Percentiles rank a stretch among this genome's conserved stretches.
Conservation (phyloP, 805 yeast genomes). For the Sungouiozyma intestinalis region DNA sequence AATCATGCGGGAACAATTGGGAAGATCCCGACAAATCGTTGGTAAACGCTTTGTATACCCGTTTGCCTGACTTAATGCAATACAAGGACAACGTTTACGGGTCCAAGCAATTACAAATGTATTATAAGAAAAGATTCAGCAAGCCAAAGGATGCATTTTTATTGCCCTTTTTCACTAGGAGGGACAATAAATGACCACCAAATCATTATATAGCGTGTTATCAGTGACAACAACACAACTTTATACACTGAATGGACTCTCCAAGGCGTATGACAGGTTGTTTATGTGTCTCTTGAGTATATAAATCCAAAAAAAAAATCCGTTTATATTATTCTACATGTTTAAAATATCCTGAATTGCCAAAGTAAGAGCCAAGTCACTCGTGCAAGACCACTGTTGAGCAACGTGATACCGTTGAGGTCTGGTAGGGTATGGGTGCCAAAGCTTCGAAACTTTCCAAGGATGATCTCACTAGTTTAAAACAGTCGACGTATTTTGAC, state of each 20-base stretch:
- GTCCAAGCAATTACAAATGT: slow-evolving; percentile 8
- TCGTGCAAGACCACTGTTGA: no score
- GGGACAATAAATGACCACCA: background rate
- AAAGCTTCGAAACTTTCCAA: slow-evolving; percentile 86
- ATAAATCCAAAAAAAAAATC: no score
- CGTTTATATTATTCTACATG: background rate
- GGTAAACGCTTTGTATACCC: slow-evolving; percentile 34
- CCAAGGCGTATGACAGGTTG: no score
- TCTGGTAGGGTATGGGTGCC: slow-evolving; percentile 60
- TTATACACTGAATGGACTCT: no score
- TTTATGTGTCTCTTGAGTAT: no score
- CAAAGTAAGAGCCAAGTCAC: no score
- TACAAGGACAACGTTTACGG: slow-evolving; percentile 10
- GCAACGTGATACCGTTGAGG: background rate
- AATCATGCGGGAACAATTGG: slow-evolving; percentile 63
- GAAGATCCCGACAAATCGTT: slow-evolving; percentile 30
- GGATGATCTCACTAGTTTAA: slow-evolving; percentile 76
- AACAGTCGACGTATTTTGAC: slow-evolving; percentile 82
- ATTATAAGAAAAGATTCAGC: slow-evolving; percentile 14
- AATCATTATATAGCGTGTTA: no score
- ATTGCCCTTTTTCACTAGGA: background rate
- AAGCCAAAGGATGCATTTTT: background rate
- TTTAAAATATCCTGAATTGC: no score
- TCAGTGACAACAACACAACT: no score
- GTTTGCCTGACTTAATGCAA: slow-evolving; percentile 12